Evolutionary conservation across 176 grass and related monocot species (phyloP).

Genomic region (Triticum urartu): DNA sequence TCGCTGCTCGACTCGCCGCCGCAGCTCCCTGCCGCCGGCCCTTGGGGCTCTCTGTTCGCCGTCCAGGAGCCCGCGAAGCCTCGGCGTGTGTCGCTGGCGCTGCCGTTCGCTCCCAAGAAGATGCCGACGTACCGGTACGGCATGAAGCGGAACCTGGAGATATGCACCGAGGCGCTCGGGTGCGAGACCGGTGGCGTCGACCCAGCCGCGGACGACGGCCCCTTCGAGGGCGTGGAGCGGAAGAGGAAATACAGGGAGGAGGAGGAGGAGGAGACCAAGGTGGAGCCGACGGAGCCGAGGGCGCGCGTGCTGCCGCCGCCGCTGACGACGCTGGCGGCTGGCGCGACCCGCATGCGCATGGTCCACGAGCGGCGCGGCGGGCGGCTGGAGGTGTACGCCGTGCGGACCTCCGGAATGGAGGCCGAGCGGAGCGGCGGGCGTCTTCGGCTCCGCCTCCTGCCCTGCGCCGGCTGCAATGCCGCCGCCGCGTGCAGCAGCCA

Average conservation of each 20-base stretch:
- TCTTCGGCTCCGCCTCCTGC: slow-evolving; percentile 42
- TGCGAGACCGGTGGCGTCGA: slow-evolving; percentile 75
- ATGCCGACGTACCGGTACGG: slow-evolving; percentile 38
- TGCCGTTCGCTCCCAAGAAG: neutral
- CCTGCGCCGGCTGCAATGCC: neutral
- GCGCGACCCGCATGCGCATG: slow-evolving; percentile 41
- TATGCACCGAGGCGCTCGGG: slow-evolving; percentile 76
- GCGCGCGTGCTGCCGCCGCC: slow-evolving; percentile 46
- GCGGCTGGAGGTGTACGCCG: slow-evolving; percentile 54
- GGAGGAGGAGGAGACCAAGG: slow-evolving; percentile 17
- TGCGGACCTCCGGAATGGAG: slow-evolving; percentile 34
- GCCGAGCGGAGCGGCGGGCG: slow-evolving; percentile 68
- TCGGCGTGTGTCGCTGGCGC: no score
- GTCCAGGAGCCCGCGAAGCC: slow-evolving; percentile 6
- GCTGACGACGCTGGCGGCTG: slow-evolving; percentile 49
- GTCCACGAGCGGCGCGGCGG: slow-evolving; percentile 60
- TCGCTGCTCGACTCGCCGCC: slow-evolving; percentile 30
- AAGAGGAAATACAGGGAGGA: slow-evolving; percentile 13
- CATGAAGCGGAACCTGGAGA: slow-evolving; percentile 53
- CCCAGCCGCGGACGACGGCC: slow-evolving; percentile 10
- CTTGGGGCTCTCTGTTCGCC: slow-evolving; percentile 26
- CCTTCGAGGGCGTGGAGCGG: neutral
- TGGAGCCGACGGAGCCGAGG: neutral
- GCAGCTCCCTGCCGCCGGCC: neutral
- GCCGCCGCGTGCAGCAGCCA: neutral